phyloP scores from a whole-genome alignment of 331 rosid species.

The Quercus tomentella region DNA sequence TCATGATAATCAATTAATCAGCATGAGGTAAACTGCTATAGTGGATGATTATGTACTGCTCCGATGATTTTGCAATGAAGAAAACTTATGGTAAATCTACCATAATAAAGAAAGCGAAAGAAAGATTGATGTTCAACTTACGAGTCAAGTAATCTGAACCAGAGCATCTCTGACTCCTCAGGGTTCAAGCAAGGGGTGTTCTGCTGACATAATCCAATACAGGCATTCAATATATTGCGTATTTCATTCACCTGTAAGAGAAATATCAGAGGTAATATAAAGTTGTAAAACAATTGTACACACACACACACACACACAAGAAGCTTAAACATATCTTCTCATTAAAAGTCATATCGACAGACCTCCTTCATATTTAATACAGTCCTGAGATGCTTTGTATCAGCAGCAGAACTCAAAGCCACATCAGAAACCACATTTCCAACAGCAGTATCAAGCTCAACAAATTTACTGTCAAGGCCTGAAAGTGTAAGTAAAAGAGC shows the following conservation, averaged over 20 bases:
- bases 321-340: slow-evolving; percentile 12
- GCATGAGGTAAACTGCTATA: neutral
- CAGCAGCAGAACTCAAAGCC: slow-evolving; percentile 39
- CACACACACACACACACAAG: neutral
- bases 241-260: slow-evolving; percentile 58
- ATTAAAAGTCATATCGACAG: slow-evolving; percentile 22
- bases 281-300: slow-evolving; percentile 15
- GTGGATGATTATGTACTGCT: neutral
- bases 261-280: slow-evolving; percentile 24
- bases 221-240: slow-evolving; percentile 57
- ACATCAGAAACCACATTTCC: slow-evolving; percentile 43
- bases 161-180: slow-evolving; percentile 86
- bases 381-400: slow-evolving; percentile 28
- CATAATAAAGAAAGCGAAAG: slow-evolving; percentile 3
- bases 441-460: slow-evolving; percentile 74
- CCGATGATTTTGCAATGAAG: neutral
- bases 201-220: slow-evolving; percentile 92
- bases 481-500: slow-evolving; percentile 89
- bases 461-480: slow-evolving; percentile 65
- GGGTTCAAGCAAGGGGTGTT: slow-evolving; percentile 95
- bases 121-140: slow-evolving; percentile 38
- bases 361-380: slow-evolving; percentile 67
- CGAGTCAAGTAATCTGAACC: slow-evolving; percentile 99
- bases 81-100: slow-evolving; percentile 3
- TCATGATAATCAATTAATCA: neutral